Percentiles rank a stretch among this genome's conserved stretches.
Conservation (phyloP, 805 yeast species). For the Maudiozyma turicensis region DNA sequence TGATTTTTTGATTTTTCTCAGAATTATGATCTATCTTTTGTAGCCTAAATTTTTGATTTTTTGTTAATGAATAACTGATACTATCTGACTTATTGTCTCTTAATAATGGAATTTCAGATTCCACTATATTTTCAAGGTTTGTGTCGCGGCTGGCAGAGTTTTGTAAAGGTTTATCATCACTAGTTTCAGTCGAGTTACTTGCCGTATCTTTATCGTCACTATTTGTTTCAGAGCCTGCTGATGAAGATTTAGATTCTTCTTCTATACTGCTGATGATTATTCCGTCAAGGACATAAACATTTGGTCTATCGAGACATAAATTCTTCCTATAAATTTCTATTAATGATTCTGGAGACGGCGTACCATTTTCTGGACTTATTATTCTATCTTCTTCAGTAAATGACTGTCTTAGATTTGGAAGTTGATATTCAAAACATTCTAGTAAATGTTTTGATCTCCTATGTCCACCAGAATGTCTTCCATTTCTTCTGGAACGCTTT, state of each 20-base stretch:
- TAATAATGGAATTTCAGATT: not conserved
- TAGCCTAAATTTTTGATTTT: conserved; percentile 22
- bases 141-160: not conserved
- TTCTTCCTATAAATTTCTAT: not conserved
- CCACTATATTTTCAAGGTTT: not conserved
- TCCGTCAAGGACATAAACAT: not conserved
- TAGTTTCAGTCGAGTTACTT: not conserved
- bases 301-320: not conserved
- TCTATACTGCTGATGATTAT: not conserved
- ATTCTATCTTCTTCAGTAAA: not conserved
- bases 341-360: not conserved
- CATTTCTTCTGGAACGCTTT: not conserved
- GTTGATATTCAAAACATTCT: conserved; percentile 20
- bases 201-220: not conserved
- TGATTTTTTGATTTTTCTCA: conserved; percentile 4
- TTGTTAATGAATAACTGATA: conserved; percentile 11
- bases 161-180: not conserved
- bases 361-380: not conserved
- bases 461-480: not conserved
- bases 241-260: not conserved
- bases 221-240: not conserved
- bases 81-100: not conserved
- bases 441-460: conserved; percentile 2
- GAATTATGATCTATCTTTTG: conserved; percentile 6
- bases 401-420: conserved; percentile 12